Percentiles rank a stretch among this genome's conserved stretches.
These are phyloP conservation scores for Helotiales sp. DNA, from an alignment of 2,329 filamentous ascomycete species.

Conservation along the genomic window DNA sequence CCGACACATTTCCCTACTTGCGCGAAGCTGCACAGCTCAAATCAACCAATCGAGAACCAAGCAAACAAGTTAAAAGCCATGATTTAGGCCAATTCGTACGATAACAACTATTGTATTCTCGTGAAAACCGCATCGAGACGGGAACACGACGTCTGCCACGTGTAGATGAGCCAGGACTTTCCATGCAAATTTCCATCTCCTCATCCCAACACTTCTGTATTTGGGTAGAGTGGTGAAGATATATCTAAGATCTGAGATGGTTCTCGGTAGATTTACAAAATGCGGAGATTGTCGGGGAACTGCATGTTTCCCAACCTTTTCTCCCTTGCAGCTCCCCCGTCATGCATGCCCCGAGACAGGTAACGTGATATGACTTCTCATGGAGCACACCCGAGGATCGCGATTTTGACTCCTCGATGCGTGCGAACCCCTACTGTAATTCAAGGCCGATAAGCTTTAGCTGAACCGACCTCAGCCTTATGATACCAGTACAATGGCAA, in stretches of 20 bases:
- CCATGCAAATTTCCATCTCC: not conserved
- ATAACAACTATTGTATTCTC: not conserved
- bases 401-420: constrained; percentile 3
- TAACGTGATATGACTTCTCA: constrained; percentile 10
- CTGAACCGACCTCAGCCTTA: too few relatives aligned
- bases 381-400: too few relatives aligned
- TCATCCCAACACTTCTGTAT: constrained; percentile 2
- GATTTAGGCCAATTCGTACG: not conserved
- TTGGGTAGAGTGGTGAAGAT: too few relatives aligned
- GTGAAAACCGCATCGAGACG: not conserved
- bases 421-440: not conserved
- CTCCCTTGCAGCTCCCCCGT: constrained; percentile 1
- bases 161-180: constrained; percentile 5
- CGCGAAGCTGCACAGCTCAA: not conserved
- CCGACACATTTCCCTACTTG: not conserved
- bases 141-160: not conserved
- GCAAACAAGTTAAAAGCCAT: not conserved
- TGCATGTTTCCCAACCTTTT: not conserved
- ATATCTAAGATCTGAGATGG: not conserved
- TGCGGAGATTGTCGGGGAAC: not conserved
- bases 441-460: too few relatives aligned
- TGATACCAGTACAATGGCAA: too few relatives aligned
- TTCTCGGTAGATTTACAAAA: not conserved
- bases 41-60: not conserved
- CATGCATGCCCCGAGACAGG: constrained; percentile 5